These are phyloP conservation scores for Trichoderma gamsii DNA, from an alignment of 495 filamentous ascomycete species.

Conservation along the genomic window DNA sequence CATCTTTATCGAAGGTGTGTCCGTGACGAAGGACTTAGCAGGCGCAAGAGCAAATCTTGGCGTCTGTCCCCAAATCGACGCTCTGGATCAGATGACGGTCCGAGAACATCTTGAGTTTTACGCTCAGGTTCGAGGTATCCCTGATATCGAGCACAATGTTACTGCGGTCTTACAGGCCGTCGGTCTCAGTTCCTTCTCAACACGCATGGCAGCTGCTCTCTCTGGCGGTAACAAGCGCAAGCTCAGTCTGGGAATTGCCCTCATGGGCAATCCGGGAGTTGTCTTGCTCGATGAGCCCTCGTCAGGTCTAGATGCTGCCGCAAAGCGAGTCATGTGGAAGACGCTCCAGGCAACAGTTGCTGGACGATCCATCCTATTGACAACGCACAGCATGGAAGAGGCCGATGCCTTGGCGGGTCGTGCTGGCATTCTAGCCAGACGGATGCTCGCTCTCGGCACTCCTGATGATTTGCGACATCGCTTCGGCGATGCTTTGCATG, in stretches of 20 bases:
- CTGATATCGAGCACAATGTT: slow-evolving; percentile 58
- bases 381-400: slow-evolving; percentile 80
- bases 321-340: slow-evolving; percentile 72
- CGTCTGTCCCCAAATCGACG: slow-evolving; percentile 71
- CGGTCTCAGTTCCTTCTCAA: slow-evolving; percentile 51
- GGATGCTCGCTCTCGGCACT: slow-evolving; percentile 66
- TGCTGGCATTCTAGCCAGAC: slow-evolving; percentile 63
- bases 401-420: slow-evolving; percentile 65
- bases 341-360: slow-evolving; percentile 52
- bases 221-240: slow-evolving; percentile 73
- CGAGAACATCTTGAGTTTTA: slow-evolving; percentile 69
- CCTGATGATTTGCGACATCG: slow-evolving; percentile 51
- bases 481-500: slow-evolving; percentile 57
- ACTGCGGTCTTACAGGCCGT: slow-evolving; percentile 52
- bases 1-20: slow-evolving; percentile 67
- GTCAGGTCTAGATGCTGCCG: slow-evolving; percentile 64
- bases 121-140: slow-evolving; percentile 61
- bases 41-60: slow-evolving; percentile 66
- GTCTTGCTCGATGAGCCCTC: slow-evolving; percentile 66
- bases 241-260: slow-evolving; percentile 64
- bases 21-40: slow-evolving; percentile 57
- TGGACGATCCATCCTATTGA: slow-evolving; percentile 59
- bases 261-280: slow-evolving; percentile 70
- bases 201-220: slow-evolving; percentile 58
- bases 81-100: slow-evolving; percentile 64